Evolutionary conservation across 306 rosid genomes (phyloP).

Genomic region (Cyclanthera cordifolia): DNA sequence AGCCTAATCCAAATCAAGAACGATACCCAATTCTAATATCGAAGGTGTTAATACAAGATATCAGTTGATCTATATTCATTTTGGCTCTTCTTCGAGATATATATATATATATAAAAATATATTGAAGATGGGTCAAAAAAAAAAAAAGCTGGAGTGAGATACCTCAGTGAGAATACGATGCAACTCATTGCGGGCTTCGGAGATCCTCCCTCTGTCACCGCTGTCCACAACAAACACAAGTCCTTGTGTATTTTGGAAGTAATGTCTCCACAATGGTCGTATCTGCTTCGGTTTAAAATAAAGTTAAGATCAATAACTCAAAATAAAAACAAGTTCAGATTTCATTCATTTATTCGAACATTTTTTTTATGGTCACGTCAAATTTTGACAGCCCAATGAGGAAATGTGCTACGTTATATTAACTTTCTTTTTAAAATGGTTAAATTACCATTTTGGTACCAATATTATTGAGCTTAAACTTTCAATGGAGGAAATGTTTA

Average conservation of each 20-base stretch:
- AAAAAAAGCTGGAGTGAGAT: no score
- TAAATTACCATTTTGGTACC: no score
- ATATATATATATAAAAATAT: no score
- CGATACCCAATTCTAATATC: no score
- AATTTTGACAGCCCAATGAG: no score
- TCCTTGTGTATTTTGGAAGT: slow-evolving; percentile 36
- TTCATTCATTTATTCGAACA: background rate
- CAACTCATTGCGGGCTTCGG: slow-evolving; percentile 35
- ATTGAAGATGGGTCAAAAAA: no score
- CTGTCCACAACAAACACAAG: slow-evolving; percentile 42
- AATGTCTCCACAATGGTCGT: slow-evolving; percentile 41
- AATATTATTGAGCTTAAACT: no score
- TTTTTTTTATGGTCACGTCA: background rate
- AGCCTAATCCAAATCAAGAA: background rate
- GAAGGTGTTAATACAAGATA: no score
- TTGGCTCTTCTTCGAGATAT: no score
- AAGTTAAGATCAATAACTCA: background rate
- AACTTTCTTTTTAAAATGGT: background rate
- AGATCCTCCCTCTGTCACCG: slow-evolving; percentile 27
- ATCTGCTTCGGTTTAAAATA: slow-evolving; percentile 17
- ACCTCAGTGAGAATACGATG: slow-evolving; percentile 34
- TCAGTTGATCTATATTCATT: no score
- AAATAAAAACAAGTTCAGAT: background rate
- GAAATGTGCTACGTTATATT: no score
- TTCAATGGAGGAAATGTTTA: no score